Evolutionary conservation across 345 rosid genomes (phyloP).

Genomic region (Populus tremula): DNA sequence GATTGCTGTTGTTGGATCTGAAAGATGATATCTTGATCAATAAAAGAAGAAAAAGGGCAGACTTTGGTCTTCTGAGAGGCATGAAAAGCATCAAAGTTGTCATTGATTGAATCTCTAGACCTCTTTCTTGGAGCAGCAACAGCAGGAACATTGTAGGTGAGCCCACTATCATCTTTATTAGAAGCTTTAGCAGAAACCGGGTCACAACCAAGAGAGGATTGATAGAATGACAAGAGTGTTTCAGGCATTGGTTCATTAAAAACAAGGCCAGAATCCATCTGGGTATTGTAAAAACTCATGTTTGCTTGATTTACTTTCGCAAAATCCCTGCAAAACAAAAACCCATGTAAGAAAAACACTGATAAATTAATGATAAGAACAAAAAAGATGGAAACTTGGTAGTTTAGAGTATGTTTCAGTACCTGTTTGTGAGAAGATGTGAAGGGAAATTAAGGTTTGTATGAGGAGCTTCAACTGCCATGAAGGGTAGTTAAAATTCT

Average conservation of each 20-base stretch:
- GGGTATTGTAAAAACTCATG: slow-evolving; percentile 28
- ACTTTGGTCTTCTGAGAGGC: slow-evolving; percentile 39
- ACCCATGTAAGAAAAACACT: neutral
- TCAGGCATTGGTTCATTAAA: slow-evolving; percentile 29
- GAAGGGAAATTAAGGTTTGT: slow-evolving; percentile 40
- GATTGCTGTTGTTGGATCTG: slow-evolving; percentile 59
- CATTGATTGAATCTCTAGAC: slow-evolving; percentile 32
- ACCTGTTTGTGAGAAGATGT: slow-evolving; percentile 41
- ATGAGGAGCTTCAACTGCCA: slow-evolving; percentile 59
- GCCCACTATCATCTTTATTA: slow-evolving; percentile 49
- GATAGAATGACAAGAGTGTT: slow-evolving; percentile 26
- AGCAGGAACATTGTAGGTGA: slow-evolving; percentile 44
- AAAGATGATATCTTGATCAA: slow-evolving; percentile 35
- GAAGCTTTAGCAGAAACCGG: slow-evolving; percentile 33
- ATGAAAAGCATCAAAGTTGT: slow-evolving; percentile 21
- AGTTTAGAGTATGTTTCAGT: neutral
- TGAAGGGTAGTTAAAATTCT: slow-evolving; percentile 18
- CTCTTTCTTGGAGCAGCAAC: slow-evolving; percentile 40
- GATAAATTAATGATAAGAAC: neutral
- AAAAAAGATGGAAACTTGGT: neutral
- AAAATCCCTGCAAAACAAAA: slow-evolving; percentile 40
- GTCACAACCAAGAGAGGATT: slow-evolving; percentile 36
- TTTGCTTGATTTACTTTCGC: slow-evolving; percentile 38
- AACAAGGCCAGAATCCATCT: slow-evolving; percentile 35
- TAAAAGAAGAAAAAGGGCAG: slow-evolving; percentile 26